A percentile compares a stretch with the other conserved stretches of the same genome.
These are phyloP conservation scores for Aureobasidium sp. DNA, from an alignment of 2,329 filamentous ascomycete genomes.

Conservation along the genomic window DNA sequence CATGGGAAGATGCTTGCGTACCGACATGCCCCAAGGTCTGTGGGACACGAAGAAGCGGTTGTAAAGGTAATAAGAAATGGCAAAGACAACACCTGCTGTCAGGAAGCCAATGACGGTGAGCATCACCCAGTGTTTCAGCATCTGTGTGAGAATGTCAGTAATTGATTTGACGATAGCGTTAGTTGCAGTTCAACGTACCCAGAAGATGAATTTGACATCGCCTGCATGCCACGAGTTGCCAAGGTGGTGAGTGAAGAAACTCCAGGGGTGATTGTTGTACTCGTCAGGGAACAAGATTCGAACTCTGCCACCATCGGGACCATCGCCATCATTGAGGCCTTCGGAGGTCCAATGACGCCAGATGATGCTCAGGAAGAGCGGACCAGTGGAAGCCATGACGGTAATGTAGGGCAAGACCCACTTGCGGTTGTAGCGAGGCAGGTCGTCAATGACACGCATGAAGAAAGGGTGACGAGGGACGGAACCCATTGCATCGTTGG, in stretches of 20 bases:
- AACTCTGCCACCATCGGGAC: slow-evolving; percentile 42
- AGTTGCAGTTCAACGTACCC: slow-evolving; percentile 33
- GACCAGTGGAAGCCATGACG: slow-evolving; percentile 71
- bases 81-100: slow-evolving; percentile 38
- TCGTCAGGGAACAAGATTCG: slow-evolving; percentile 62
- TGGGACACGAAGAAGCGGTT: slow-evolving; percentile 29
- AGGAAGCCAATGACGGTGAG: slow-evolving; percentile 45
- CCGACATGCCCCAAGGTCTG: slow-evolving; percentile 2
- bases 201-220: slow-evolving; percentile 57
- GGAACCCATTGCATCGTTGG: slow-evolving; percentile 72
- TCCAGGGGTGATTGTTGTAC: slow-evolving; percentile 60
- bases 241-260: slow-evolving; percentile 60
- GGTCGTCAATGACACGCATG: slow-evolving; percentile 55
- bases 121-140: slow-evolving; percentile 45
- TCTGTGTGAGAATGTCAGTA: slow-evolving; percentile 20
- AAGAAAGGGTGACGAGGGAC: slow-evolving; percentile 68
- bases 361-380: slow-evolving; percentile 65
- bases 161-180: background rate
- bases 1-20: slow-evolving; percentile 10
- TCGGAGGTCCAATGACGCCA: slow-evolving; percentile 64
- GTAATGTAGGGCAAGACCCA: slow-evolving; percentile 68
- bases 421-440: slow-evolving; percentile 59
- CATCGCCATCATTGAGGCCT: slow-evolving; percentile 34
- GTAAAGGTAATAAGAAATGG: slow-evolving; percentile 44
- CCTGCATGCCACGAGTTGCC: slow-evolving; percentile 59